A percentile compares a stretch with the other conserved stretches of the same genome.
These are phyloP conservation scores for Fusarium protoensiforme DNA, from an alignment of 2,329 filamentous ascomycete species.

Conservation along the genomic window DNA sequence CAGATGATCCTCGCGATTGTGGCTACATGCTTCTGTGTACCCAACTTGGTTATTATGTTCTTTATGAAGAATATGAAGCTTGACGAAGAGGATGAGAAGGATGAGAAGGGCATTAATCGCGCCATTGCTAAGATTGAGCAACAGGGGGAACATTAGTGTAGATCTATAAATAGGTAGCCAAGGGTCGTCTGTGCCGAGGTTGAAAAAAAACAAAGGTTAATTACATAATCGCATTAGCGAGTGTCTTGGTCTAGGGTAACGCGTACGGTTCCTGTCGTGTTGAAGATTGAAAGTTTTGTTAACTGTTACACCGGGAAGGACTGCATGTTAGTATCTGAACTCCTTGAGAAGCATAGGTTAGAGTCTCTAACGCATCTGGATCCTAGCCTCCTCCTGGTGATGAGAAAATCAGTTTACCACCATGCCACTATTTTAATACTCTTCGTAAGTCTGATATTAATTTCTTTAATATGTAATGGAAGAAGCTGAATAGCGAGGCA, in stretches of 20 bases:
- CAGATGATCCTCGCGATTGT: conserved; percentile 33
- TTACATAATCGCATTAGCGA: background rate
- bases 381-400: background rate
- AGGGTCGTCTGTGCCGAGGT: background rate
- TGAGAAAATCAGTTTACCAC: background rate
- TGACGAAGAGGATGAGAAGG: conserved; percentile 7
- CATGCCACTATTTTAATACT: no score
- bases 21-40: conserved; percentile 19
- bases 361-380: background rate
- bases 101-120: background rate
- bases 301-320: background rate
- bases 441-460: no score
- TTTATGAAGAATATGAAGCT: conserved; percentile 31
- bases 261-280: background rate
- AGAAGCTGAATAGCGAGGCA: no score
- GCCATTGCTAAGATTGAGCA: background rate
- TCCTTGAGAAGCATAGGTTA: background rate
- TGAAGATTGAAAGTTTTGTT: background rate
- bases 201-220: background rate
- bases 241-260: background rate
- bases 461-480: no score
- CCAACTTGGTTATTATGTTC: conserved; percentile 28
- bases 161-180: background rate
- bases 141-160: background rate
- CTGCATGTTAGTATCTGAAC: background rate